Percentiles rank a stretch among this genome's conserved stretches.
Evolutionary conservation across 805 yeast genomes (phyloP).

Genomic region (Metschnikowia santaceciliae): DNA sequence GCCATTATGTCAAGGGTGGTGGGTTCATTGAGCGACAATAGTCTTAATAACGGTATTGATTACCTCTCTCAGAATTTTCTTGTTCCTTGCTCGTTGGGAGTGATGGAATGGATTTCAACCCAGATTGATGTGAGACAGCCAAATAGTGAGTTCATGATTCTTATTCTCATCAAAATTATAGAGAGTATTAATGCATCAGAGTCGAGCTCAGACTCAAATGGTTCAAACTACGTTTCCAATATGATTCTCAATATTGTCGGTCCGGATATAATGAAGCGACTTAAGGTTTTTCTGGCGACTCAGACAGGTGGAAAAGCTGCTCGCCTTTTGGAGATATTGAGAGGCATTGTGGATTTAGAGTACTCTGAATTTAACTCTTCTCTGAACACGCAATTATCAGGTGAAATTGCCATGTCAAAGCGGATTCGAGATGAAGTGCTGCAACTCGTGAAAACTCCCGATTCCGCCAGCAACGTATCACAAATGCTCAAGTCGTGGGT

Average conservation of each 20-base stretch:
- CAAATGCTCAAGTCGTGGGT: slow-evolving; percentile 8
- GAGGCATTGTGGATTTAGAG: slow-evolving; percentile 7
- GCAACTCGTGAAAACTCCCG: slow-evolving; percentile 1
- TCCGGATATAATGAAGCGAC: slow-evolving; percentile 7
- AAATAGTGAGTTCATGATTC: slow-evolving; percentile 11
- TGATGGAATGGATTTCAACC: slow-evolving; percentile 29
- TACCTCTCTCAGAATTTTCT: slow-evolving; percentile 81
- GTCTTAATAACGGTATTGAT: slow-evolving; percentile 74
- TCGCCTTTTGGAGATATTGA: slow-evolving; percentile 6
- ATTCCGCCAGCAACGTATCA: not conserved
- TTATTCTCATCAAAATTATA: slow-evolving; percentile 12
- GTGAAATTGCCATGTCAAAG: not conserved
- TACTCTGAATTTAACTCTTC: slow-evolving; percentile 4
- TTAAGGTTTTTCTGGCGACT: not conserved
- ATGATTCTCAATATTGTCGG: slow-evolving; percentile 15
- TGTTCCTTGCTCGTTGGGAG: slow-evolving; percentile 45
- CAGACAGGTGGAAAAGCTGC: slow-evolving; percentile 3
- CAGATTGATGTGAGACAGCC: slow-evolving; percentile 15
- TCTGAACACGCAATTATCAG: not conserved
- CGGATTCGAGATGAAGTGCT: slow-evolving; percentile 6
- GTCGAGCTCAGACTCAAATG: slow-evolving; percentile 5
- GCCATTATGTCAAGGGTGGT: slow-evolving; percentile 58
- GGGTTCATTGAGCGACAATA: slow-evolving; percentile 53
- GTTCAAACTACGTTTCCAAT: slow-evolving; percentile 9
- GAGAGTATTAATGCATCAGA: slow-evolving; percentile 12